Evolutionary conservation across 2,329 filamentous ascomycete genomes (phyloP).

Genomic region (Tolypocladium tropicale): DNA sequence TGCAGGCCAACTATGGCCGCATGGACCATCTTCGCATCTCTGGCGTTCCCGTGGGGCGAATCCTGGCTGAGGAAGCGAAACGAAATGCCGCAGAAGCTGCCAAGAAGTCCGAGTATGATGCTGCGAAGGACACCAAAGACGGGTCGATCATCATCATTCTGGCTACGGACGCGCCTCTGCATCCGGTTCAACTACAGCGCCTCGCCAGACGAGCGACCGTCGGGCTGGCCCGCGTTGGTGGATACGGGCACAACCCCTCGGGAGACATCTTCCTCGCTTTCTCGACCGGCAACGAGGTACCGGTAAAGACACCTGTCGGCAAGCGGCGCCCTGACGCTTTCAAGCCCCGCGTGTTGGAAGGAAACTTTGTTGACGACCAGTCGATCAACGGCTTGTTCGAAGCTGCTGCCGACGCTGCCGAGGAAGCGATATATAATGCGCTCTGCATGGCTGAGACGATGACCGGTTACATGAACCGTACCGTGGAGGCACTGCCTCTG

Average conservation of each 20-base stretch:
- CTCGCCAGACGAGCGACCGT: constrained; percentile 51
- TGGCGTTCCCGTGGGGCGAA: constrained; percentile 50
- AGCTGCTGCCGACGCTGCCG: constrained; percentile 50
- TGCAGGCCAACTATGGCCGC: constrained; percentile 56
- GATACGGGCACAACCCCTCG: constrained; percentile 49
- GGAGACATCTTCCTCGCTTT: constrained; percentile 60
- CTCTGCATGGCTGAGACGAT: constrained; percentile 52
- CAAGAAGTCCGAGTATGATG: neutral
- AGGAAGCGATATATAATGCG: constrained; percentile 57
- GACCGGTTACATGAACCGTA: constrained; percentile 39
- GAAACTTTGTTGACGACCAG: constrained; percentile 36
- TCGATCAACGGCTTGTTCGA: constrained; percentile 53
- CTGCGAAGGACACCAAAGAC: constrained; percentile 11
- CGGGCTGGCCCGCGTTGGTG: constrained; percentile 49
- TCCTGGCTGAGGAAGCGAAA: constrained; percentile 24
- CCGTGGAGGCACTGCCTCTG: constrained; percentile 38
- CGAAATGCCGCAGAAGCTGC: neutral
- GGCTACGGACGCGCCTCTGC: constrained; percentile 19
- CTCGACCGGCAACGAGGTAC: constrained; percentile 46
- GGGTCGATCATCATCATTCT: constrained; percentile 25
- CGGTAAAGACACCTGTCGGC: constrained; percentile 18
- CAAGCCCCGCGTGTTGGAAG: constrained; percentile 21
- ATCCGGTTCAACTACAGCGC: constrained; percentile 25
- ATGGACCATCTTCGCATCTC: constrained; percentile 45
- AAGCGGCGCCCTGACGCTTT: constrained; percentile 25